Evolutionary conservation across 2,329 filamentous ascomycete genomes (phyloP), one percentile per base, ranked within the genome.

Genomic region (Sarocladiaceae sp.): DNA sequence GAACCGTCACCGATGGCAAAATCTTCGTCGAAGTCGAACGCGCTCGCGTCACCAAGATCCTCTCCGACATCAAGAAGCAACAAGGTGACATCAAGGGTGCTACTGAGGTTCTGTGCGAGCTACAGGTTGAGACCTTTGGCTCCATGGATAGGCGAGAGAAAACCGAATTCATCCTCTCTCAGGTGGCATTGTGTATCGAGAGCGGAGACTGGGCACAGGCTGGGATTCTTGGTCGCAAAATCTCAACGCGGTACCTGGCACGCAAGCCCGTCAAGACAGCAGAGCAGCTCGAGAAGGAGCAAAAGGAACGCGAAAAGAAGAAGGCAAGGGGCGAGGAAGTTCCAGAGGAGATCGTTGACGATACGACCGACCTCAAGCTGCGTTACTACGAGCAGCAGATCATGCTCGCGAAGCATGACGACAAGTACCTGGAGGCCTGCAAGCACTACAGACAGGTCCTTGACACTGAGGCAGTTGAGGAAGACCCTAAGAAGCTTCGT

Each of bases 1-100:
- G 93, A 56, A 97, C 91, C 33, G 91, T 98, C 40, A 98, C 93
- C 7, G 93, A 98, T 68, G 93, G 93, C 69, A 98, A 98, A 85
- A 98, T 98, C 64, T 98, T 98, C 59, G 91, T 98, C 57, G 93
- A 98, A 73, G 93, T 98, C 44, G 93, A 98, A 75, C 83, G 93
- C 54, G 93, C 93, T 52, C 86, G 93, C 54, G 84, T 98, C 48
- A 98, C 93, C 57, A 88, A 85, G 62, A 94, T 95, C 53, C 76
- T 98, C 11, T 97, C 93, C 43, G 82, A 96, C 66, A 97, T 98
- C 74, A 97, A 97, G 76, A 96, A 95, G 69, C 72, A 86, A 52
- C 88, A 97, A 68, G 91, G 90, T 51, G 91, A 98, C 59, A 73
- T 95, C 58, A 88, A 87, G 61, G 82, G 88, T 4, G 93, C 93